Base-by-base conservation (phyloP, 257 asterid genomes). In the Nicotiana tabacum region DNA sequence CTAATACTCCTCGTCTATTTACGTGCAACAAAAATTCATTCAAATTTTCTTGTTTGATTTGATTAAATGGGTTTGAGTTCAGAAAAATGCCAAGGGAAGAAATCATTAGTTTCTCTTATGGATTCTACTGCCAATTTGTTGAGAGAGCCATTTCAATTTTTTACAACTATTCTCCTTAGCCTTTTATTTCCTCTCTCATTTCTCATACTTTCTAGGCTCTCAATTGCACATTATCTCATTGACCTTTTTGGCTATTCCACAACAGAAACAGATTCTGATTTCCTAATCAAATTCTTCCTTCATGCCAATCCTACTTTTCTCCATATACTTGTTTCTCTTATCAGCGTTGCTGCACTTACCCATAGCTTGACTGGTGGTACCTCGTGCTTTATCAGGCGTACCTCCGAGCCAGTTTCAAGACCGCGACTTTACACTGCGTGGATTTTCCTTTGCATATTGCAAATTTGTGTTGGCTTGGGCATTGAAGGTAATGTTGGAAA, bases 131-230 rank as follows among this genome's bases (percentile, higher is more conserved):
- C 70, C 69, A 82, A 58, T 74, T 74, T 56, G 60, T 85, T 83
- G 82, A 88, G 80, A 82, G 86, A 88, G 35, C 56, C 87, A 8
- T 93, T 89, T 67, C 94, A 83, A 30, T 85, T 91, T 30, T 70
- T 91, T 30, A 87, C 97, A 16, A 83, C 85, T 61, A 82, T 90
- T 77, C 90, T 94, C 58, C 96, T 93, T 81, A 86, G 92, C 80
- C 97, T 94, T 83, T 94, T 92, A 84, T 93, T 92, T 81, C 98
- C 98, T 55, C 92, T 94, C 76, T 92, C 98, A 0, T 92, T 91
- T 83, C 96, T 94, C 87, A 89, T 92, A 88, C 92, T 91, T 67
- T 87, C 94, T 69, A 89, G 96, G 60, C 86, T 92, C 77, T 85
- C 98, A 82, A 83, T 89, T 30, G 91, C 93, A 1, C 87, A 84